A percentile compares a stretch with the other conserved stretches of the same genome.
These are phyloP conservation scores for Dissophora globulifera DNA, from an alignment of 192 early-diverging fungal genomes.

Conservation along the genomic window DNA sequence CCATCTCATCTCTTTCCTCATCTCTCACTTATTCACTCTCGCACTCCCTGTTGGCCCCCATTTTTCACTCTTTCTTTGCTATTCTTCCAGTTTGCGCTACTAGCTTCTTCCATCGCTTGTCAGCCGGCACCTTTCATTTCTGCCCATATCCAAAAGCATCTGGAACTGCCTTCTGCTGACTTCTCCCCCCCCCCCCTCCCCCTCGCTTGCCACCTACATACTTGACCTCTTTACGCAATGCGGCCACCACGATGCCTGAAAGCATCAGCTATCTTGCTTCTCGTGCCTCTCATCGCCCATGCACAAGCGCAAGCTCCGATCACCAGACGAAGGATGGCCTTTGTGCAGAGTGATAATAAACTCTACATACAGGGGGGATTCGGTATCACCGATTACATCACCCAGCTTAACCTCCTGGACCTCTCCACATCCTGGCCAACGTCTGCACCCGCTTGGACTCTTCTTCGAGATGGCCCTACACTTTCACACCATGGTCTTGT, in stretches of 20 bases:
- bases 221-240: not conserved
- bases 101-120: too few species aligned
- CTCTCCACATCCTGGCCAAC: slow-evolving; percentile 17
- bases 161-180: too few species aligned
- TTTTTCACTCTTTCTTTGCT: too few species aligned
- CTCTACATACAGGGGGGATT: slow-evolving; percentile 44
- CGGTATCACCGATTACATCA: not conserved
- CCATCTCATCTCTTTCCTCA: too few species aligned
- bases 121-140: too few species aligned
- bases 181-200: not conserved
- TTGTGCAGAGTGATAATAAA: not conserved
- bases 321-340: slow-evolving; percentile 16
- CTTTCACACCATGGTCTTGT: slow-evolving; percentile 23
- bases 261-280: not conserved
- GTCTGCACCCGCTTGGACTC: not conserved
- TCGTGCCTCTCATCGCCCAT: not conserved
- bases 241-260: not conserved
- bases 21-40: too few species aligned
- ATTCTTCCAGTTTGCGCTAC: too few species aligned
- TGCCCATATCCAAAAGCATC: too few species aligned
- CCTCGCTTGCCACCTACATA: too few species aligned
- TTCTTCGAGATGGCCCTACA: slow-evolving; percentile 2
- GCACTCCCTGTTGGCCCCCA: too few species aligned
- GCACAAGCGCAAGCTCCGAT: slow-evolving; percentile 3
- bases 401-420: slow-evolving; percentile 16